These are phyloP conservation scores for Hypomyces perniciosus DNA, from an alignment of 2,329 filamentous ascomycete genomes.

Conservation along the genomic window DNA sequence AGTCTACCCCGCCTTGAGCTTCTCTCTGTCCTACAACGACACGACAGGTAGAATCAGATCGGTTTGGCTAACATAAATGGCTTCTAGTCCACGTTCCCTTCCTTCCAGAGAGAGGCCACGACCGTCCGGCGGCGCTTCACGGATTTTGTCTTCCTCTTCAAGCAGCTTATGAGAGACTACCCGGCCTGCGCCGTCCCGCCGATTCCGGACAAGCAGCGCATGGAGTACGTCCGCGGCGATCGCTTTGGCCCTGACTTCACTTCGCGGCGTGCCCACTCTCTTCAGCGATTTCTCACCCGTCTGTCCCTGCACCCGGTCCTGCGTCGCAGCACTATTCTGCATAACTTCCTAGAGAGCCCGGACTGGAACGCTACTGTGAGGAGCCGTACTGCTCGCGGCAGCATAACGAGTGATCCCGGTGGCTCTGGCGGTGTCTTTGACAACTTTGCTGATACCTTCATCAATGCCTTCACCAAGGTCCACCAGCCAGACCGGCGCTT, in stretches of 20 bases:
- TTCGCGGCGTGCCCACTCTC: conserved; percentile 75
- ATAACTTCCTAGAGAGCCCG: conserved; percentile 82
- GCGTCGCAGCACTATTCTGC: conserved; percentile 73
- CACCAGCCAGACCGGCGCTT: conserved; percentile 94
- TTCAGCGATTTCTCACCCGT: conserved; percentile 85
- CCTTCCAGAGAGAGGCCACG: conserved; percentile 78
- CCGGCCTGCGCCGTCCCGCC: conserved; percentile 90
- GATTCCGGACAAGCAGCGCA: conserved; percentile 96
- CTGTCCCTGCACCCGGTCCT: conserved; percentile 84
- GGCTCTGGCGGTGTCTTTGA: conserved; percentile 73
- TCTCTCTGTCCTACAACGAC: not conserved
- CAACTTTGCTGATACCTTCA: conserved; percentile 89
- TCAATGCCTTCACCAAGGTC: conserved; percentile 95
- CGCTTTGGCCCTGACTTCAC: conserved; percentile 94
- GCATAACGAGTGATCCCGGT: conserved; percentile 42
- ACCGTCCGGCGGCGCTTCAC: conserved; percentile 87
- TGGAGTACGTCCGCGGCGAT: conserved; percentile 96
- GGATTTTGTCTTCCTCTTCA: conserved; percentile 95
- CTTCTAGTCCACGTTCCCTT: conserved; percentile 79
- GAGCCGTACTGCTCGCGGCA: conserved; percentile 61
- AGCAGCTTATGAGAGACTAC: conserved; percentile 79
- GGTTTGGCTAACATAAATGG: not conserved
- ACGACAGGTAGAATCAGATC: not conserved
- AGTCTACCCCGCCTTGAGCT: not conserved
- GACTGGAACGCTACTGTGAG: conserved; percentile 98